A percentile compares a stretch with the other conserved stretches of the same genome.
Conservation (phyloP, 2,329 filamentous ascomycete species). For the Aspergillus sergii region DNA sequence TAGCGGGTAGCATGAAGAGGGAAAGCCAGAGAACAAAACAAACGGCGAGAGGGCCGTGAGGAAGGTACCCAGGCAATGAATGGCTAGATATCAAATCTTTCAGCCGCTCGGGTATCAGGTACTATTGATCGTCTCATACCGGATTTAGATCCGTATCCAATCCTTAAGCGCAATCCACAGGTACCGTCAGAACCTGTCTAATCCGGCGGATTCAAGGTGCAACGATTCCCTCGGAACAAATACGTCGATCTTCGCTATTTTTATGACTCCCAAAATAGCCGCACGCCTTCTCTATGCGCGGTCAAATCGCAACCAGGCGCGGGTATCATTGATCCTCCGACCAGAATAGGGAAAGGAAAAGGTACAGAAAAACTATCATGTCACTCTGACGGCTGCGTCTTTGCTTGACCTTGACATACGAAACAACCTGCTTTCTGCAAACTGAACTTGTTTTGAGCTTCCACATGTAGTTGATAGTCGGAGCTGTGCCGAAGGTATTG, state of each 20-base stretch:
- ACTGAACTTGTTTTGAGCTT: neutral
- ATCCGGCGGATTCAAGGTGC: neutral
- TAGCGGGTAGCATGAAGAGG: neutral
- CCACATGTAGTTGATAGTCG: slow-evolving; percentile 5
- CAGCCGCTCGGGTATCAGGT: slow-evolving; percentile 3
- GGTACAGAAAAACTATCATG: neutral
- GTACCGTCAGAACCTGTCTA: neutral
- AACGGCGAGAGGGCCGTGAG: neutral
- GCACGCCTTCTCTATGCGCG: neutral
- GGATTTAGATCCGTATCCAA: slow-evolving; percentile 1
- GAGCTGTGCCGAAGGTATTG: slow-evolving; percentile 1
- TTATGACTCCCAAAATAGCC: neutral
- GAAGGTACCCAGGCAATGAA: neutral
- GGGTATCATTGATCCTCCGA: neutral
- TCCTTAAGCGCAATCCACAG: neutral
- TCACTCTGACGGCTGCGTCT: neutral
- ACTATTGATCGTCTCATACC: slow-evolving; percentile 2
- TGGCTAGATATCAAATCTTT: neutral
- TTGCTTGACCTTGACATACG: neutral
- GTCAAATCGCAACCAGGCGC: neutral
- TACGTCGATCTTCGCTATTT: neutral
- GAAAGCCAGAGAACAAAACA: neutral
- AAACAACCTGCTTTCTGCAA: neutral
- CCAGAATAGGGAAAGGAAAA: neutral
- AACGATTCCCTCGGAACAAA: neutral